A percentile compares a stretch with the other conserved stretches of the same genome.
Conservation (phyloP, 176 grass and related monocot species). For the Eremochloa ophiuroides region DNA sequence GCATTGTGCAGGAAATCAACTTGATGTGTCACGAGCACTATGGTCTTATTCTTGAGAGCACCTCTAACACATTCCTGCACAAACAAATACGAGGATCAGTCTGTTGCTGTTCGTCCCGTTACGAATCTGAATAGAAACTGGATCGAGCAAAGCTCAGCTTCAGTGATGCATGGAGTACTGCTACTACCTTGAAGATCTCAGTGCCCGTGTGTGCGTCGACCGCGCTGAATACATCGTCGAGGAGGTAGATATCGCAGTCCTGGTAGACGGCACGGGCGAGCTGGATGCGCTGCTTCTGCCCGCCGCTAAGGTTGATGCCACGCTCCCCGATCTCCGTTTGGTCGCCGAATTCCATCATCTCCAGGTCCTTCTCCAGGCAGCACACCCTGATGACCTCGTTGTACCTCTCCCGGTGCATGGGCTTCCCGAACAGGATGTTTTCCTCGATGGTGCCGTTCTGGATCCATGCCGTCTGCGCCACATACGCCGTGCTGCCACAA, state of each 20-base stretch:
- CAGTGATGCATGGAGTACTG: neutral
- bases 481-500: constrained; percentile 79
- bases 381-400: constrained; percentile 78
- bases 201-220: constrained; percentile 88
- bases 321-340: constrained; percentile 99
- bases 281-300: constrained; percentile 97
- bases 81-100: neutral
- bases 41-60: constrained; percentile 76
- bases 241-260: constrained; percentile 85
- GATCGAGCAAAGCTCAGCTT: neutral
- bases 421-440: constrained; percentile 87
- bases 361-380: constrained; percentile 89
- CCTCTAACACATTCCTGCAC: constrained; percentile 81
- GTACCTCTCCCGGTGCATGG: constrained; percentile 71
- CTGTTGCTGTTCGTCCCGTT: neutral
- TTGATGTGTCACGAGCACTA: constrained; percentile 94
- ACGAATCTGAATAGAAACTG: neutral
- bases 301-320: constrained; percentile 95
- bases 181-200: constrained; percentile 95
- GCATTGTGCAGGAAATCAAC: constrained; percentile 98
- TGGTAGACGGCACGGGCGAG: constrained; percentile 92
- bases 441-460: constrained; percentile 95
- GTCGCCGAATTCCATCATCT: constrained; percentile 99
- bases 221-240: constrained; percentile 95
- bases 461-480: constrained; percentile 92